Evolutionary conservation across 2,329 filamentous ascomycete genomes (phyloP).

Genomic region (Microsporum ferrugineum): DNA sequence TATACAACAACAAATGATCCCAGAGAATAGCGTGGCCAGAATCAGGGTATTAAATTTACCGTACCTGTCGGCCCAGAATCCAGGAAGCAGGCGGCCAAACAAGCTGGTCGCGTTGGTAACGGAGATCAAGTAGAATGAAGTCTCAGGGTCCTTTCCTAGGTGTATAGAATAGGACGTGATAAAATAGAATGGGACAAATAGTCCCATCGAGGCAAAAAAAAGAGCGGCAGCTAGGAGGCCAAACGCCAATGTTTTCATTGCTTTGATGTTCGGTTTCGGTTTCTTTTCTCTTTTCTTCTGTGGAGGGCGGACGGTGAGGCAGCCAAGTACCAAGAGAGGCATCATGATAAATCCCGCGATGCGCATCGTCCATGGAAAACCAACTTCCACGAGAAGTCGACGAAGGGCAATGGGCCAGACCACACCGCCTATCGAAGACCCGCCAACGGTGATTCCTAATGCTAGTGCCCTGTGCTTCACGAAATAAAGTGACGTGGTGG

Average conservation of each 20-base stretch:
- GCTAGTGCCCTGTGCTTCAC: slow-evolving; percentile 42
- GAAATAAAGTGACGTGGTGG: slow-evolving; percentile 16
- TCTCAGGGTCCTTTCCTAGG: slow-evolving; percentile 15
- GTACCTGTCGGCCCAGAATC: neutral
- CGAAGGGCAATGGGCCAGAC: slow-evolving; percentile 43
- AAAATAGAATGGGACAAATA: slow-evolving; percentile 11
- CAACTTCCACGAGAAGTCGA: slow-evolving; percentile 36
- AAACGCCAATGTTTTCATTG: slow-evolving; percentile 38
- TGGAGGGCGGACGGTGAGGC: slow-evolving; percentile 41
- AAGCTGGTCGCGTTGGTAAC: slow-evolving; percentile 18
- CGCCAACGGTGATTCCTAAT: slow-evolving; percentile 49
- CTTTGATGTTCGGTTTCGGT: slow-evolving; percentile 35
- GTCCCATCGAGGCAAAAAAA: neutral
- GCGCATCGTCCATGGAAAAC: slow-evolving; percentile 48
- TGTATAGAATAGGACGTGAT: slow-evolving; percentile 15
- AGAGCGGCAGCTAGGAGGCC: slow-evolving; percentile 17
- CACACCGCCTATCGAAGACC: slow-evolving; percentile 44
- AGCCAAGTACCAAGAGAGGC: slow-evolving; percentile 42
- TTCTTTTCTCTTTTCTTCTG: slow-evolving; percentile 26
- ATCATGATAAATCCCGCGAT: slow-evolving; percentile 51
- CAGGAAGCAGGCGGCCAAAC: neutral
- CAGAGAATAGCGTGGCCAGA: neutral
- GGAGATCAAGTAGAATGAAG: slow-evolving; percentile 19
- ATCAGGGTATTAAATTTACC: neutral
- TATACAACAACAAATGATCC: slow-evolving; percentile 9